phyloP scores from a whole-genome alignment of 225 moss, liverwort and hornwort genomes.

The Bryoerythrophyllum caledonicum region DNA sequence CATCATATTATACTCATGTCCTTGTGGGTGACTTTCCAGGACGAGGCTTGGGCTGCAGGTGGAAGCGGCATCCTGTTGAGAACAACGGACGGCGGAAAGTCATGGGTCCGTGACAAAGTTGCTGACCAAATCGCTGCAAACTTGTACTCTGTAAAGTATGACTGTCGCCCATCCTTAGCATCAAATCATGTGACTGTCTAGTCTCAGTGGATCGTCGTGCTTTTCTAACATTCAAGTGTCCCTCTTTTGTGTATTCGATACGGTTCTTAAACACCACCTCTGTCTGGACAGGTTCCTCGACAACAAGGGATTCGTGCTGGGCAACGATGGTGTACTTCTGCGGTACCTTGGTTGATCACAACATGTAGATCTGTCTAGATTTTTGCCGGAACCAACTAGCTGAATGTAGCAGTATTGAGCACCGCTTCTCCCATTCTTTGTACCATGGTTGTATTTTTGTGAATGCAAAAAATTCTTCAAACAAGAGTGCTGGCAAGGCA shows the following conservation, averaged over 20 bases:
- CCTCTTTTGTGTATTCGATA: no score
- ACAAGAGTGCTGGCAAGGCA: not conserved
- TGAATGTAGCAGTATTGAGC: slow-evolving; percentile 16
- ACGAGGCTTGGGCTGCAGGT: slow-evolving; percentile 87
- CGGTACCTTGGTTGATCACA: slow-evolving; percentile 66
- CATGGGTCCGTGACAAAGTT: slow-evolving; percentile 72
- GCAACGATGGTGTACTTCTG: slow-evolving; percentile 79
- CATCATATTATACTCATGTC: not conserved
- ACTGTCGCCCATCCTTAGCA: not conserved
- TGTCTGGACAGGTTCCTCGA: slow-evolving; percentile 53
- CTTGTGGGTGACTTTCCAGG: slow-evolving; percentile 11
- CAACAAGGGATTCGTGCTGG: slow-evolving; percentile 63
- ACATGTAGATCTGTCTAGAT: slow-evolving; percentile 14
- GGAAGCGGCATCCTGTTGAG: slow-evolving; percentile 83
- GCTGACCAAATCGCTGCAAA: slow-evolving; percentile 66
- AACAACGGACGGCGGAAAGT: slow-evolving; percentile 77
- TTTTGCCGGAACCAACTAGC: slow-evolving; percentile 19
- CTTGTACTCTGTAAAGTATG: slow-evolving; percentile 70
- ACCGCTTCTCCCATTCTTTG: slow-evolving; percentile 29
- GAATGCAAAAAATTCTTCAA: slow-evolving; percentile 9
- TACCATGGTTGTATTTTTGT: slow-evolving; percentile 29
- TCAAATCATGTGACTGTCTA: not conserved
- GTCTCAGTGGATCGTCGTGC: not conserved
- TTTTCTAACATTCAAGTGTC: not conserved
- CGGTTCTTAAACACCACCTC: not conserved